Evolutionary conservation across 805 yeast genomes (phyloP), one percentile per base, ranked within the genome.

Genomic region (Barnettozyma californica): DNA sequence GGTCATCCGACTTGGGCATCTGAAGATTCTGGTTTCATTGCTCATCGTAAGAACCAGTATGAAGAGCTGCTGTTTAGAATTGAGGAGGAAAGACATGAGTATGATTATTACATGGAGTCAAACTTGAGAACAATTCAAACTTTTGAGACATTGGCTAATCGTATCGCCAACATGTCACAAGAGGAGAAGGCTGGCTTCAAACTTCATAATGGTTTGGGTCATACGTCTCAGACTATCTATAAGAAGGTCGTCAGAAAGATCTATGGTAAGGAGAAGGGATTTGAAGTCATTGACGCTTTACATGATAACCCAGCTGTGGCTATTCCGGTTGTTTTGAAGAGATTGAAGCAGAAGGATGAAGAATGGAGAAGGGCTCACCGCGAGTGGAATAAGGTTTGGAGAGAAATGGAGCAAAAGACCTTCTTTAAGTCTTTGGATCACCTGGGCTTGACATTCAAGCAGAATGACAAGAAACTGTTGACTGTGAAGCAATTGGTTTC

Each of bases 1-100:
- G 97, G 97, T 7, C 98, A 94, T 68, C 99, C 99, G 20, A 95
- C 96, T n/a, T 94, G 99, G 99, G 99, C 98, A 4, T 92, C 98
- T 0, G 99, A 94, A 66, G 99, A 94, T 66, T 87, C 97, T 11
- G 99, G 99, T 0, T 94, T 92, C 60, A 91, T 94, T 64, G 97
- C 99, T n/a, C 99, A 94, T 66, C 81, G 98, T 55, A 94, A 94
- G 68, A 94, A 94, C 64, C 99, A 94, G 69, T 94, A 92, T 65
- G 99, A 94, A 68, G 99, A 94, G 66, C 87, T 94, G 44, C 69
- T 94, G 47, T 91, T 90, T 71, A 84, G 95, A 64, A 88, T 91
- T 50, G 99, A 94, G 68, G 99, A 94, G 65, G 99, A 94, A 69
- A 82, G 99, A 64, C 96, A 91, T 57, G 99, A 94, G 67, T 94